These are phyloP conservation scores for Pythium scleroteichum DNA, from an alignment of 352 stramenopile genomes.

Conservation along the genomic window DNA sequence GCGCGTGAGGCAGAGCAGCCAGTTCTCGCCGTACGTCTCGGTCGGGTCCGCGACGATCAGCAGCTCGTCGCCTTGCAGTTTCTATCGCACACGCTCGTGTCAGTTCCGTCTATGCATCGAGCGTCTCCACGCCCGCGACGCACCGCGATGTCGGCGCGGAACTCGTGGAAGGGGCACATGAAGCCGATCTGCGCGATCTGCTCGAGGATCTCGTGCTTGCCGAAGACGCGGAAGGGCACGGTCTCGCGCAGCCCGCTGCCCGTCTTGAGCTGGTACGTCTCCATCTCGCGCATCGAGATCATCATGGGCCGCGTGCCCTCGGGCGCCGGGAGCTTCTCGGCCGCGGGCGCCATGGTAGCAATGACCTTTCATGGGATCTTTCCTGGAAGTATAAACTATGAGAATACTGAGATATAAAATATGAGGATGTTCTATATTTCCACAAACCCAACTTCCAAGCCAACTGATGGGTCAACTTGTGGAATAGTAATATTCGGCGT, in stretches of 20 bases:
- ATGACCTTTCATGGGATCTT: constrained; percentile 23
- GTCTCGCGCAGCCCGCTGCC: constrained; percentile 76
- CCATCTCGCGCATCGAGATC: constrained; percentile 88
- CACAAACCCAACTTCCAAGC: not conserved
- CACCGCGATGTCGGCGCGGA: constrained; percentile 52
- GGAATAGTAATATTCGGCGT: too few species aligned
- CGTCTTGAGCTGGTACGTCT: constrained; percentile 77
- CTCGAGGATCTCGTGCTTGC: constrained; percentile 65
- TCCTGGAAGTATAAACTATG: constrained; percentile 1
- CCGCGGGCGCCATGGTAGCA: constrained; percentile 11
- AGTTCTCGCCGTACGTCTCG: constrained; percentile 86
- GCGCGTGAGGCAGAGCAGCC: constrained; percentile 73
- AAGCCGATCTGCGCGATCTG: constrained; percentile 80
- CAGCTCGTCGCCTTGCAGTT: constrained; percentile 69
- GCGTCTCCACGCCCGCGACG: not conserved
- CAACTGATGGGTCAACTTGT: not conserved
- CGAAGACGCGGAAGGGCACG: constrained; percentile 69
- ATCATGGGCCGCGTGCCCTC: constrained; percentile 78
- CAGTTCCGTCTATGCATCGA: too few species aligned
- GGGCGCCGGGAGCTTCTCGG: constrained; percentile 45
- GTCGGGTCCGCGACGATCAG: constrained; percentile 75
- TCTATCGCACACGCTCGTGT: constrained; percentile 37
- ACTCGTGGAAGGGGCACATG: constrained; percentile 83
- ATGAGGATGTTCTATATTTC: not conserved
- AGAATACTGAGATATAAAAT: too few species aligned